Evolutionary conservation across 495 filamentous ascomycete genomes (phyloP).

Genomic region (Viridothelium virens): DNA sequence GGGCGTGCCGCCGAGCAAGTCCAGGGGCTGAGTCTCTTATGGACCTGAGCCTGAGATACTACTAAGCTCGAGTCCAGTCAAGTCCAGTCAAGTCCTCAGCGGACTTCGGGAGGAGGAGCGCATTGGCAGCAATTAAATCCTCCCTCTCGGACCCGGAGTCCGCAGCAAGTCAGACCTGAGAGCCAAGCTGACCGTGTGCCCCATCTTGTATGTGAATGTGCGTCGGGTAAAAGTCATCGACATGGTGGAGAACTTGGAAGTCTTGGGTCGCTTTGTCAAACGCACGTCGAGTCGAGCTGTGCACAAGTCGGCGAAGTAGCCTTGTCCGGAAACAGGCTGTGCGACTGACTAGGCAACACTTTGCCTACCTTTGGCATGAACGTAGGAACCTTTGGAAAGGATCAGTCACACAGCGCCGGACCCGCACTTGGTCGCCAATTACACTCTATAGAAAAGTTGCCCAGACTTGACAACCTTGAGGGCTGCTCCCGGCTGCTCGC

Average conservation of each 20-base stretch:
- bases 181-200: not conserved
- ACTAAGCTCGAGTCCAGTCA: not conserved
- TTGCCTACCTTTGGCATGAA: not conserved
- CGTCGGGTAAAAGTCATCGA: not conserved
- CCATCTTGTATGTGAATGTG: not conserved
- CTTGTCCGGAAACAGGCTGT: no score
- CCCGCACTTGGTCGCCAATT: no score
- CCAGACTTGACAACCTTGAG: no score
- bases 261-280: not conserved
- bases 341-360: not conserved
- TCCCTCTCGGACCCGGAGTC: not conserved
- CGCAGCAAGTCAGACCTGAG: not conserved
- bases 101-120: not conserved
- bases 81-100: not conserved
- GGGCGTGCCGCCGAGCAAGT: no score
- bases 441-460: no score
- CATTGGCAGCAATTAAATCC: not conserved
- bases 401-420: no score
- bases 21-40: not conserved
- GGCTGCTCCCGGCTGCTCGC: no score
- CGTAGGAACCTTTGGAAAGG: no score
- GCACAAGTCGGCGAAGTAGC: no score
- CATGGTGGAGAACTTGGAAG: not conserved
- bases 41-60: no score
- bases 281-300: no score